Evolutionary conservation across 2,329 filamentous ascomycete genomes (phyloP).

Genomic region (Gnomoniopsis smithogilvyi): DNA sequence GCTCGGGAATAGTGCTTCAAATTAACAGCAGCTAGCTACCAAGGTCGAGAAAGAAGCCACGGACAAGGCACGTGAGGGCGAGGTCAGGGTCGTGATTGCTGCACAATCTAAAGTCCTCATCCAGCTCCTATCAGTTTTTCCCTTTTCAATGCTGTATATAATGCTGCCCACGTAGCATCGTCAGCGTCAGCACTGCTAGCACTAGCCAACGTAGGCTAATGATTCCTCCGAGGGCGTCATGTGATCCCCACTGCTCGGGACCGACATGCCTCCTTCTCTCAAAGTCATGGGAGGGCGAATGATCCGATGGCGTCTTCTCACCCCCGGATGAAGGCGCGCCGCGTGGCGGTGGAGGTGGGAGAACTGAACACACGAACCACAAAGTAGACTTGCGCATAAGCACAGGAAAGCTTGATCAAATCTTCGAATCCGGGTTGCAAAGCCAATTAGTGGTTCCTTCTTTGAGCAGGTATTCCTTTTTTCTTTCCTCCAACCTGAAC

Average conservation of each 20-base stretch:
- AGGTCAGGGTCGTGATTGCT: not conserved
- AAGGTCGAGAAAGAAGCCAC: not conserved
- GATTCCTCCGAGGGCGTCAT: not conserved
- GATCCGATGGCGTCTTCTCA: not conserved
- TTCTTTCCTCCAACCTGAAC: constrained; percentile 22
- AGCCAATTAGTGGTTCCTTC: not conserved
- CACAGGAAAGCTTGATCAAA: not conserved
- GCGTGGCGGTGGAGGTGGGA: not conserved
- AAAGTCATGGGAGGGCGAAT: not conserved
- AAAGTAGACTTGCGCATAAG: not conserved
- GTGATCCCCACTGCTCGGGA: not conserved
- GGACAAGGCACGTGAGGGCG: not conserved
- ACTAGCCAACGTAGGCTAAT: not conserved
- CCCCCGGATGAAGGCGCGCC: not conserved
- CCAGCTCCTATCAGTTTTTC: not conserved
- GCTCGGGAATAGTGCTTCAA: not conserved
- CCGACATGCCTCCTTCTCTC: not conserved
- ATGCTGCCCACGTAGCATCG: not conserved
- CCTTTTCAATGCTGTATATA: not conserved
- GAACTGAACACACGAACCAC: not conserved
- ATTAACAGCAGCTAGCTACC: not conserved
- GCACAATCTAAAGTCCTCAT: not conserved
- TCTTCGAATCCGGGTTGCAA: not conserved
- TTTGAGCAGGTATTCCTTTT: not conserved
- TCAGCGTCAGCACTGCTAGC: not conserved